Evolutionary conservation across 129 eudicot genomes (phyloP), one percentile per base, ranked within the genome.

Genomic region (Heracleum sosnowskyi): DNA sequence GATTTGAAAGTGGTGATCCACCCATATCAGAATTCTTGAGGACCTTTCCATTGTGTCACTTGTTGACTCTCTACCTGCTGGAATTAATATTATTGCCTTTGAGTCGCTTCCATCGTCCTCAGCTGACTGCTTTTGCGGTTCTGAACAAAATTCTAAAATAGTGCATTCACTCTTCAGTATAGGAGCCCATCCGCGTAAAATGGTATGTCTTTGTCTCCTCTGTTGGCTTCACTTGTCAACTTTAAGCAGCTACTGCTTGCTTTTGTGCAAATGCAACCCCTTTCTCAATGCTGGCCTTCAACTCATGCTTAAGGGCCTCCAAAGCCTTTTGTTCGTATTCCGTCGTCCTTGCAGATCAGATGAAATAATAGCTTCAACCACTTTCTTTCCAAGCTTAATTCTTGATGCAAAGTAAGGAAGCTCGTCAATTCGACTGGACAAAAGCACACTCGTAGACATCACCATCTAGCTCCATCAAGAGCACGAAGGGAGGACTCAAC

Each of bases 401-500:
- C 97, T 89, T 51, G 97, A 88, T 40, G 97, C 97, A 60, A 90
- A 92, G 75, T 90, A 90, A 12, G 96, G 97, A 77, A 92, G 89
- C 69, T 90, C 93, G 2, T 90, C 47, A 92, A 22, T 37, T 90
- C 90, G 96, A 92, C 81, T 92, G 87, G 46, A 90, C 86, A 75
- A 79, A 92, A 3, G 91, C 81, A 76, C 97, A 92, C 85, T 92
- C 97, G 20, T 88, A 92, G 11, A 92, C 97, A 69, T 90, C 96
- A n/a, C 81, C 73, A 39, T 92, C 96, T 60, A n/a, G n/a, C n/a
- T n/a, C 96, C 96, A 82, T 90, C 96, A 29, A 92, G 92, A 33
- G 97, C 97, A 31, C 97, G 86, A 20, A 92, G 93, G 28, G 91
- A 92, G 11, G 97, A 92, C 89, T 92, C 96, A 49, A 92, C 90